A percentile compares a stretch with the other conserved stretches of the same genome.
Evolutionary conservation across 192 early-diverging fungal genomes (phyloP).

Genomic region (Umbelopsis sp.): DNA sequence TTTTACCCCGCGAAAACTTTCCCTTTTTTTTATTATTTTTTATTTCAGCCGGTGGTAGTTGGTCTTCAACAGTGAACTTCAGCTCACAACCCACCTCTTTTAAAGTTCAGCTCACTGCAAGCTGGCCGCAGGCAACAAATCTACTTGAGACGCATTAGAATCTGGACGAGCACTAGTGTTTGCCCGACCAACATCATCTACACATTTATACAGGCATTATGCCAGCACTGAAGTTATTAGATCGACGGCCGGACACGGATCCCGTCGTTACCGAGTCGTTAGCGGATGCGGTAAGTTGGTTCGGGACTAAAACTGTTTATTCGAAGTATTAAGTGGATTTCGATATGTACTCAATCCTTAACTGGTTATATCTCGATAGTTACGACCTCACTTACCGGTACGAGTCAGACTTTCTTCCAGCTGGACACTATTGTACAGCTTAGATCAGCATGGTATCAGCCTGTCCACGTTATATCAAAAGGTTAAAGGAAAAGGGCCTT

Average conservation of each 20-base stretch:
- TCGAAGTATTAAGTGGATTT: not conserved
- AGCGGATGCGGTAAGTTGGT: conserved; percentile 49
- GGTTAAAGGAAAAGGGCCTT: conserved; percentile 66
- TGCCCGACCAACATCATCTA: not conserved
- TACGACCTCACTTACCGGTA: conserved; percentile 78
- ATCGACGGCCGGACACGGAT: conserved; percentile 44
- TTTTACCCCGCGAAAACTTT: too few relatives aligned
- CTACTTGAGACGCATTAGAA: too few relatives aligned
- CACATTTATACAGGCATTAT: not conserved
- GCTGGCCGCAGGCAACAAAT: too few relatives aligned
- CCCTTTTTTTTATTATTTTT: too few relatives aligned
- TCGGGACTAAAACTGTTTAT: not conserved
- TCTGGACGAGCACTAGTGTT: not conserved
- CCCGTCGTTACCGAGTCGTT: conserved; percentile 43
- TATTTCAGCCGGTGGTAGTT: too few relatives aligned
- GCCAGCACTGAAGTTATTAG: conserved; percentile 40
- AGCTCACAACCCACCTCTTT: too few relatives aligned
- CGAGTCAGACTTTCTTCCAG: conserved; percentile 71
- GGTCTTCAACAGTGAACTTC: too few relatives aligned
- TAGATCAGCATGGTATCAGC: conserved; percentile 93
- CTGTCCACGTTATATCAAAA: conserved; percentile 78
- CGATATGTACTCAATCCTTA: not conserved
- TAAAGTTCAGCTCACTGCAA: too few relatives aligned
- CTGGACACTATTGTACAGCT: conserved; percentile 86
- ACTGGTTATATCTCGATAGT: conserved; percentile 37